phyloP scores from a whole-genome alignment of 345 rosid genomes.

The Ceriops decandra region DNA sequence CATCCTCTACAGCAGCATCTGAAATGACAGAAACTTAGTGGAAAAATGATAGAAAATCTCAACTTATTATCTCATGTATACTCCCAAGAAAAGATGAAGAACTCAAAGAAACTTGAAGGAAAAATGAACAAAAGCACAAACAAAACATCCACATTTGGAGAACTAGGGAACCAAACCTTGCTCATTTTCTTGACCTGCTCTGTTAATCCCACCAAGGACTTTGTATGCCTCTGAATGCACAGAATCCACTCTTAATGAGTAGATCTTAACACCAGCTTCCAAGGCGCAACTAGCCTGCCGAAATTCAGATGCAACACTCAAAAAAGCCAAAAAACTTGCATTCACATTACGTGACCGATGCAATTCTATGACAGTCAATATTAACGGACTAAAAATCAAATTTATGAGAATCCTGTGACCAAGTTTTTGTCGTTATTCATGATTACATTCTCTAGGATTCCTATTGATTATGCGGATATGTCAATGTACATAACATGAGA shows the following conservation, averaged over 20 bases:
- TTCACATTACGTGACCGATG: background rate
- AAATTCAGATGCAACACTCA: background rate
- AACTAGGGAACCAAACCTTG: constrained; percentile 46
- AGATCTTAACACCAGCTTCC: constrained; percentile 96
- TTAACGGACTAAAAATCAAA: too few species aligned
- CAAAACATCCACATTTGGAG: too few species aligned
- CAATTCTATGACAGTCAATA: too few species aligned
- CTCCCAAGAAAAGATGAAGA: too few species aligned
- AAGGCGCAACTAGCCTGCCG: constrained; percentile 88
- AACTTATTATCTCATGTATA: too few species aligned
- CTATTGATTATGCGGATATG: too few species aligned
- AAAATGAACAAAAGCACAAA: background rate
- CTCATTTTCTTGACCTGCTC: constrained; percentile 66
- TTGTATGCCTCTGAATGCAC: constrained; percentile 91
- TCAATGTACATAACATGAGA: too few species aligned
- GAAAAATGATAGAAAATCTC: too few species aligned
- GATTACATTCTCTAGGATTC: too few species aligned
- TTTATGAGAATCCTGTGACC: too few species aligned
- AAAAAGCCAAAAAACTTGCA: background rate
- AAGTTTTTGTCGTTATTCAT: too few species aligned
- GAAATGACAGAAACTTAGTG: constrained; percentile 16
- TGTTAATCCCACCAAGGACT: constrained; percentile 89
- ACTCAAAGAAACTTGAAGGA: background rate
- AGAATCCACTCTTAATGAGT: constrained; percentile 84
- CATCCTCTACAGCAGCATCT: constrained; percentile 47